These are phyloP conservation scores for Haplosporangium sp. DNA, from an alignment of 371 early-diverging fungal genomes.

Conservation along the genomic window DNA sequence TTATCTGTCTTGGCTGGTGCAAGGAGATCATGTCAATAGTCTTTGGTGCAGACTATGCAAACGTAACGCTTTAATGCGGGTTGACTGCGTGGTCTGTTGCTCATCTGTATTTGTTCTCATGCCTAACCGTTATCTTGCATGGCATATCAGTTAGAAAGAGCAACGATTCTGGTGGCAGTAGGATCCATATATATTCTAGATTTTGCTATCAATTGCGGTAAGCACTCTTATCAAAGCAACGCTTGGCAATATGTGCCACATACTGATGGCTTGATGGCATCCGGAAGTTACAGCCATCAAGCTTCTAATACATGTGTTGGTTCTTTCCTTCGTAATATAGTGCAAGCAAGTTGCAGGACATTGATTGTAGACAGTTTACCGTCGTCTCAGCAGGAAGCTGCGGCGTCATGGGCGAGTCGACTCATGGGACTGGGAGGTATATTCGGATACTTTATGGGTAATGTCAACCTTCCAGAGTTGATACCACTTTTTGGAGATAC, in stretches of 20 bases:
- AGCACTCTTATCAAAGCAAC: slow-evolving; percentile 10
- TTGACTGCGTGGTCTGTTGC: background rate
- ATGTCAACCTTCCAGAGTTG: slow-evolving; percentile 74
- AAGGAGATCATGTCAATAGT: slow-evolving; percentile 70
- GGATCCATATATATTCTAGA: slow-evolving; percentile 87
- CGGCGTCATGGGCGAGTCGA: slow-evolving; percentile 93
- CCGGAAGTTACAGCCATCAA: too few species aligned
- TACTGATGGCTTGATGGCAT: background rate
- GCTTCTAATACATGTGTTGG: too few species aligned
- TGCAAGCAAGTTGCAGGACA: slow-evolving; percentile 88
- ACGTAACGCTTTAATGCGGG: slow-evolving; percentile 30
- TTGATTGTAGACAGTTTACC: slow-evolving; percentile 90
- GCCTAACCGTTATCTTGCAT: background rate
- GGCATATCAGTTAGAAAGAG: slow-evolving; percentile 55
- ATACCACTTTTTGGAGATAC: slow-evolving; percentile 84
- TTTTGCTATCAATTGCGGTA: slow-evolving; percentile 91
- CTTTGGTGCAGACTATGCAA: slow-evolving; percentile 56
- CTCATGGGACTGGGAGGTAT: slow-evolving; percentile 92
- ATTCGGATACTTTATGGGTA: slow-evolving; percentile 91
- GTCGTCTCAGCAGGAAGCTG: slow-evolving; percentile 82
- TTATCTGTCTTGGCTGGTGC: slow-evolving; percentile 85
- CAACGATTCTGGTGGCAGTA: slow-evolving; percentile 77
- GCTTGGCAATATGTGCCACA: too few species aligned
- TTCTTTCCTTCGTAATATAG: slow-evolving; percentile 30
- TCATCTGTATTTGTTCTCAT: too few species aligned